These are phyloP conservation scores for Eucalyptus cloeziana DNA, from an alignment of 345 rosid genomes.

Conservation along the genomic window DNA sequence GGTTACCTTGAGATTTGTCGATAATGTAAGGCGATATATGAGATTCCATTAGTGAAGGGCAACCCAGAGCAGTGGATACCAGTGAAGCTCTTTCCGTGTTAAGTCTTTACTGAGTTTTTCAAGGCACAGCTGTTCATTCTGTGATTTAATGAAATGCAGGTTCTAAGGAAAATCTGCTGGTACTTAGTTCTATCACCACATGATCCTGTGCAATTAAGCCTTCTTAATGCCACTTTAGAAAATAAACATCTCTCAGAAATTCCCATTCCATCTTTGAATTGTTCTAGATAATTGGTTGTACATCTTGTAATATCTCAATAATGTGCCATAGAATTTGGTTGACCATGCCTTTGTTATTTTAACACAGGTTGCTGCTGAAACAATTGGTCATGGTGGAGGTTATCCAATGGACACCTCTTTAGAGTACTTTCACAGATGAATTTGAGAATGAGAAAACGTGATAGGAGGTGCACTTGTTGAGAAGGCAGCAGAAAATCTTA, in stretches of 20 bases:
- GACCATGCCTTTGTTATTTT: background rate
- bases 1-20: conserved; percentile 85
- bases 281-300: background rate
- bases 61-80: conserved; percentile 55
- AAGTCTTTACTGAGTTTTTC: background rate
- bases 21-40: conserved; percentile 79
- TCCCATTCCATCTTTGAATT: conserved; percentile 19
- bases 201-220: conserved; percentile 77
- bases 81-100: conserved; percentile 11
- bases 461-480: conserved; percentile 79
- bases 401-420: conserved; percentile 84
- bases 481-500: conserved; percentile 87
- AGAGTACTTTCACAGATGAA: conserved; percentile 70
- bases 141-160: conserved; percentile 10
- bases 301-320: background rate
- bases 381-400: conserved; percentile 95
- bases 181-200: conserved; percentile 65
- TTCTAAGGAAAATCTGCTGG: conserved; percentile 83
- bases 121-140: background rate
- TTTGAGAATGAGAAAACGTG: conserved; percentile 71
- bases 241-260: conserved; percentile 75
- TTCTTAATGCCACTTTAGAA: conserved; percentile 67
- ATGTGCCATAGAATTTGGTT: background rate
- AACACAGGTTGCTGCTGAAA: conserved; percentile 53
- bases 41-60: conserved; percentile 66